Evolutionary conservation across 2,329 filamentous ascomycete species (phyloP).

Genomic region (Gyromitra esculenta): DNA sequence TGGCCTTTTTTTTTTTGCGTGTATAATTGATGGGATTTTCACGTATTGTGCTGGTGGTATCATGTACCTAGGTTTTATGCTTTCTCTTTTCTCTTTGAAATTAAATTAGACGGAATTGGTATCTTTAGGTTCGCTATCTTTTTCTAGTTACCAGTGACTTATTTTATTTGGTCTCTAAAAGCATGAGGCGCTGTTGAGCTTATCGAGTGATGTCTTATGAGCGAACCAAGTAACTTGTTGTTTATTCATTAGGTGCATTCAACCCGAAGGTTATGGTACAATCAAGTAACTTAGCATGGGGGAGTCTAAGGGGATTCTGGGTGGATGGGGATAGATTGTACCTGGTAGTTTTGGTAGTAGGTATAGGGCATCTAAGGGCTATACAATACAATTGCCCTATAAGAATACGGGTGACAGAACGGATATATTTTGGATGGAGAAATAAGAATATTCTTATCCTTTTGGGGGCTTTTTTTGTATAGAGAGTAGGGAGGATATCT

Average conservation of each 20-base stretch:
- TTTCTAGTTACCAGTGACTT: neutral
- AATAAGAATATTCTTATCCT: too few species aligned
- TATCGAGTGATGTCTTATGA: neutral
- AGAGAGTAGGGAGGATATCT: too few species aligned
- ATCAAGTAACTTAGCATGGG: too few species aligned
- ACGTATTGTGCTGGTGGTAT: neutral
- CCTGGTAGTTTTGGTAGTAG: neutral
- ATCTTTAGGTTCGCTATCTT: neutral
- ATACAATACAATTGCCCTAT: too few species aligned
- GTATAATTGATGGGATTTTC: constrained; percentile 1
- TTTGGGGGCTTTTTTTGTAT: too few species aligned
- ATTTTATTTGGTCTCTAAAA: too few species aligned
- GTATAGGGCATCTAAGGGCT: too few species aligned
- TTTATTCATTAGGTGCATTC: too few species aligned
- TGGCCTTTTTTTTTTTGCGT: neutral
- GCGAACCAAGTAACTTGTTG: too few species aligned
- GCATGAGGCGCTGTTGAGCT: neutral
- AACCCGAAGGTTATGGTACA: too few species aligned
- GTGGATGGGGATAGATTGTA: neutral
- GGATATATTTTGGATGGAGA: too few species aligned
- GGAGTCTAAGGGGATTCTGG: neutral
- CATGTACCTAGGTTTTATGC: neutral
- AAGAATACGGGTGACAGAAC: too few species aligned
- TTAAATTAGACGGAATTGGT: neutral
- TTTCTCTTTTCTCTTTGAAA: neutral